Evolutionary conservation across 352 stramenopile species (phyloP).

Genomic region (Globisporangium cederbergense): DNA sequence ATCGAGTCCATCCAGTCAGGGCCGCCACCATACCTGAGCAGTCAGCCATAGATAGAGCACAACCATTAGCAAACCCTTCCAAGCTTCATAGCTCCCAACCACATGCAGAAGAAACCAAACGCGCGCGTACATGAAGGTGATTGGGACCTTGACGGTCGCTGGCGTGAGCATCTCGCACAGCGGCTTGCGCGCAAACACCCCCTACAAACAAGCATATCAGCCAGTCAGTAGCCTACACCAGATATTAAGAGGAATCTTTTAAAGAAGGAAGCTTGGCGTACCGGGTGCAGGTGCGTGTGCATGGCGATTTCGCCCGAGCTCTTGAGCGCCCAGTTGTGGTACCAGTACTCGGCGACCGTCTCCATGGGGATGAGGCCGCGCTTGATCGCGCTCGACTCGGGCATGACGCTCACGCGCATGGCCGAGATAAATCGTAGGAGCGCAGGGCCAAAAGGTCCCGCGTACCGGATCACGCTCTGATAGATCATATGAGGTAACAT

Average conservation of each 20-base stretch:
- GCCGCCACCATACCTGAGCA: conserved; percentile 41
- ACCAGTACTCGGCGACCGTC: conserved; percentile 52
- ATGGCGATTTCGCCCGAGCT: conserved; percentile 65
- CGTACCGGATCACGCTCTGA: conserved; percentile 43
- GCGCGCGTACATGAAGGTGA: conserved; percentile 58
- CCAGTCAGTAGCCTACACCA: background rate
- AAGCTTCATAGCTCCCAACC: too few species aligned
- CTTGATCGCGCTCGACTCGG: conserved; percentile 56
- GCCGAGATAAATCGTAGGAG: conserved; percentile 46
- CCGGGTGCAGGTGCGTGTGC: conserved; percentile 59
- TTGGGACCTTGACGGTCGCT: conserved; percentile 43
- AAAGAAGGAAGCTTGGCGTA: conserved; percentile 13
- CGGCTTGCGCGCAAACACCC: conserved; percentile 50
- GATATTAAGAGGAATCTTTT: background rate
- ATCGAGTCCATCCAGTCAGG: conserved; percentile 68
- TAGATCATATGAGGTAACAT: background rate
- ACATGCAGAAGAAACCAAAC: background rate
- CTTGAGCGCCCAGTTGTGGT: conserved; percentile 75
- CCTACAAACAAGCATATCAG: conserved; percentile 17
- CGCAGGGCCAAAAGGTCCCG: conserved; percentile 47
- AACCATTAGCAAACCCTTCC: too few species aligned
- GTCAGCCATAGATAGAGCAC: background rate
- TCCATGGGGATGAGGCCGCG: conserved; percentile 38
- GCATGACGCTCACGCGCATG: conserved; percentile 48
- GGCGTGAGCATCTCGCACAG: conserved; percentile 59